These are phyloP conservation scores for Colletotrichum aenigma DNA, from an alignment of 2,329 filamentous ascomycete species.

Conservation along the genomic window DNA sequence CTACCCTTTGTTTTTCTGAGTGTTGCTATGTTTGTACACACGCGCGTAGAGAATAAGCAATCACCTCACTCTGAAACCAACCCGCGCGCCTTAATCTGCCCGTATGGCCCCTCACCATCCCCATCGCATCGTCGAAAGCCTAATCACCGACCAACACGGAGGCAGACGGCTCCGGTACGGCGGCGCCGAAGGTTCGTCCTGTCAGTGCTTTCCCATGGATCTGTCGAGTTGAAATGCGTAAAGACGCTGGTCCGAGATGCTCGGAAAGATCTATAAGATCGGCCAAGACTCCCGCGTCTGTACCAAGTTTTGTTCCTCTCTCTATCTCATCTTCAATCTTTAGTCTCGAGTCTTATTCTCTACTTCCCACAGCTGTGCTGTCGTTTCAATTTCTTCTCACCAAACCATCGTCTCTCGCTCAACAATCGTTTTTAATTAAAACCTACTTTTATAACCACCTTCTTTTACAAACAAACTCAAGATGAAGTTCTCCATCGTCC, in stretches of 20 bases:
- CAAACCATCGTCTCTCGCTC: neutral
- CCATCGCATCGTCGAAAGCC: neutral
- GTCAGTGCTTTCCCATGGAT: neutral
- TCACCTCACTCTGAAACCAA: neutral
- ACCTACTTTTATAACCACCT: constrained; percentile 12
- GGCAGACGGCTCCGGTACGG: neutral
- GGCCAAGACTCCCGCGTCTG: neutral
- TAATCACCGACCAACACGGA: neutral
- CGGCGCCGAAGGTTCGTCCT: neutral
- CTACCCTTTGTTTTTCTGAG: neutral
- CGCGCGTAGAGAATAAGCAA: neutral
- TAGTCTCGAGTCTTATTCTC: neutral
- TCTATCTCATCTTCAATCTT: neutral
- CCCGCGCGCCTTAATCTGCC: neutral
- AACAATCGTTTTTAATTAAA: neutral
- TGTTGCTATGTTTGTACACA: neutral
- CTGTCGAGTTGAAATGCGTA: neutral
- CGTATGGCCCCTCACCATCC: neutral
- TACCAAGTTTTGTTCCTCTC: neutral
- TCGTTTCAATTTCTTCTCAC: neutral
- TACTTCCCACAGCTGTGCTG: constrained; percentile 13
- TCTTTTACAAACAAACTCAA: constrained; percentile 5
- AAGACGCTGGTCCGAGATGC: neutral
- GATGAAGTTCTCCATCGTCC: constrained; percentile 38
- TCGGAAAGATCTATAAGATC: constrained; percentile 1